phyloP scores from a whole-genome alignment of 83 land plant genomes.

The Picea engelmannii region DNA sequence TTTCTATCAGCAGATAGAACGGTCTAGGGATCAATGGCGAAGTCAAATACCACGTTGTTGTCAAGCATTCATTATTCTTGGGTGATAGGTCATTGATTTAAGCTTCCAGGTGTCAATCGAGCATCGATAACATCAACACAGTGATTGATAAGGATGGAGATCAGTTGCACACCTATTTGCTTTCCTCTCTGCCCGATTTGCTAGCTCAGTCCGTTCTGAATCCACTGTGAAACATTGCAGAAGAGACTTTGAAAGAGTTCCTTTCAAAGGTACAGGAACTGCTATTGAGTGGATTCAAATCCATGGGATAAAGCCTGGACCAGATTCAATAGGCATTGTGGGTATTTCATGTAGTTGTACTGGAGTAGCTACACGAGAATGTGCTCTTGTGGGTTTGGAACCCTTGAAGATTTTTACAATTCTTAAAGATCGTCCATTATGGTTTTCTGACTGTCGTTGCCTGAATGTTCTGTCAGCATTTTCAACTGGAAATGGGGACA shows the following conservation, averaged over 20 bases:
- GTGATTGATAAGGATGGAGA: no score
- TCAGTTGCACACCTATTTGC: no score
- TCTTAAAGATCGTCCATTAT: slow-evolving; percentile 68
- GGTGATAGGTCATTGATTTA: no score
- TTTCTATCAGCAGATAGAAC: no score
- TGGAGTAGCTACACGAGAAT: slow-evolving; percentile 43
- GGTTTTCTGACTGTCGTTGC: slow-evolving; percentile 78
- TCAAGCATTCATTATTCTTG: no score
- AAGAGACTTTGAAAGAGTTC: neutral
- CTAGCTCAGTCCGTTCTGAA: no score
- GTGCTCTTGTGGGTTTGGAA: slow-evolving; percentile 86
- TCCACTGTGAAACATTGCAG: slow-evolving; percentile 39
- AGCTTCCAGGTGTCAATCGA: no score
- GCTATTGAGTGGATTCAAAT: slow-evolving; percentile 94
- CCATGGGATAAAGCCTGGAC: slow-evolving; percentile 99
- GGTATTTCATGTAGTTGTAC: no score
- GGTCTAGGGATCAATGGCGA: no score
- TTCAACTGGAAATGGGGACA: slow-evolving; percentile 8
- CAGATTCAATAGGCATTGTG: slow-evolving; percentile 37
- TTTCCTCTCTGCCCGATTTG: no score
- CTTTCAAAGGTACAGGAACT: slow-evolving; percentile 39
- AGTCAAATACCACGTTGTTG: no score
- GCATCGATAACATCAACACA: no score
- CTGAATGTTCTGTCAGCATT: slow-evolving; percentile 55
- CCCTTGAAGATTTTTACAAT: slow-evolving; percentile 71